These are phyloP conservation scores for Thraustotheca clavata DNA, from an alignment of 352 stramenopile species.

Conservation along the genomic window DNA sequence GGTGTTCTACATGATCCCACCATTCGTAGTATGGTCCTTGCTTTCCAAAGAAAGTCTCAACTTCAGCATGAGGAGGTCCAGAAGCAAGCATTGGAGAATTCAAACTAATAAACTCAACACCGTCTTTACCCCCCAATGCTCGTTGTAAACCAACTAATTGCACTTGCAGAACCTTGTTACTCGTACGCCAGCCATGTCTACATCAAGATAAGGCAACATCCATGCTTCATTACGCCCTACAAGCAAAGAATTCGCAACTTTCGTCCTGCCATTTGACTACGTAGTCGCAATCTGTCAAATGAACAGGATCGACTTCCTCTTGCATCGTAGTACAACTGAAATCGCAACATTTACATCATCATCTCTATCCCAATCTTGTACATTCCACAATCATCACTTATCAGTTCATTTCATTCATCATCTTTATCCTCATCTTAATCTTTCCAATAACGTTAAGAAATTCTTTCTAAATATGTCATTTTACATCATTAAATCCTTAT, in stretches of 20 bases:
- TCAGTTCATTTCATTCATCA: too few relatives aligned
- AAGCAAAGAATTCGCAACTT: slow-evolving; percentile 17
- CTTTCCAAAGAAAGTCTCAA: slow-evolving; percentile 23
- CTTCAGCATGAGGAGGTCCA: slow-evolving; percentile 19
- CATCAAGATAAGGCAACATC: neutral
- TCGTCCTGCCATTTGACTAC: neutral
- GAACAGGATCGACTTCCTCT: neutral
- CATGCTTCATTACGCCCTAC: neutral
- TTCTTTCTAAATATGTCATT: too few relatives aligned
- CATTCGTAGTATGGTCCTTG: slow-evolving; percentile 25
- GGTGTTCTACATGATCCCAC: slow-evolving; percentile 21
- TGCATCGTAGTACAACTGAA: neutral
- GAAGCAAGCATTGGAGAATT: slow-evolving; percentile 13
- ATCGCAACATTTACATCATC: too few relatives aligned
- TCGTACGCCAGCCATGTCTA: slow-evolving; percentile 22
- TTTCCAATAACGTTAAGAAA: too few relatives aligned
- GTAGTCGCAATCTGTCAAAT: too few relatives aligned
- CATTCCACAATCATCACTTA: too few relatives aligned
- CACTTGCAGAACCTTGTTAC: slow-evolving; percentile 5
- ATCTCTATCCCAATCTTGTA: too few relatives aligned
- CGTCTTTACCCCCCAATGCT: slow-evolving; percentile 8
- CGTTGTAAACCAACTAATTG: slow-evolving; percentile 14
- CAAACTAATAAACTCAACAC: slow-evolving; percentile 9
- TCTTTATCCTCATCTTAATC: too few relatives aligned
- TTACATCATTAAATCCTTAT: too few relatives aligned